Base-by-base conservation (phyloP, 2,329 filamentous ascomycete genomes). In the Alternaria tenuissima region DNA sequence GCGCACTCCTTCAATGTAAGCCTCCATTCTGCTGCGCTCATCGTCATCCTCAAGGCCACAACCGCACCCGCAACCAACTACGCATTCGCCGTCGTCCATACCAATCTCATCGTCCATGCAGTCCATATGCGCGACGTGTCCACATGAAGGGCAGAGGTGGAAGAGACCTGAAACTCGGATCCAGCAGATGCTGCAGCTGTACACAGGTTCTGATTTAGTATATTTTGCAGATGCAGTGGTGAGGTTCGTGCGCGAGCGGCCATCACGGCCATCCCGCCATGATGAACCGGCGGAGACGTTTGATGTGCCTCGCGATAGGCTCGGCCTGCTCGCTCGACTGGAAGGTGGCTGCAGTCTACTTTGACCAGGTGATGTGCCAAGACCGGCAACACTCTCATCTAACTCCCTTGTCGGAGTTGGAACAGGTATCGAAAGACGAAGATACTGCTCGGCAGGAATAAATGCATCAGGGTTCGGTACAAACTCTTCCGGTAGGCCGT, bases 121-220 rank as follows among this genome's bases (percentile, higher is more conserved):
- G n/a, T 70, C 71, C 51, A 76, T 75, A 55, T 79, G 77, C 8
- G 76, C 76, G 11, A 78, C 69, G 41, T 78, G 76, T 8, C 76
- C 74, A 56, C 77, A 79, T 2, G 70, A 64, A 1, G 74, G 74
- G 41, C 77, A 79, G 1, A 77, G 65, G 30, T 73, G 72, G 55
- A 79, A 77, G 18, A 76, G 68, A 2, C 77, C 76, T 2, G 64
- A 67, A 22, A 79, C 72, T 8, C 72, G 70, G 41, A 79, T 73
- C 77, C 76, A 79, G 59, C 77, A 79, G 38, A 79, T 76, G 38
- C 71, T 73, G 63, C 77, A 79, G 47, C 69, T 73, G 53, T 76
- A 76, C 0, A 74, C 66, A 1, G 67, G 63, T 11, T 74, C 70
- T 2, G 52, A 48, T 41, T 66, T 64, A 11, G 44, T 26, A n/a